A percentile compares a stretch with the other conserved stretches of the same genome.
These are phyloP conservation scores for Lasiodiplodia citricola DNA, from an alignment of 2,329 filamentous ascomycete species.

Conservation along the genomic window DNA sequence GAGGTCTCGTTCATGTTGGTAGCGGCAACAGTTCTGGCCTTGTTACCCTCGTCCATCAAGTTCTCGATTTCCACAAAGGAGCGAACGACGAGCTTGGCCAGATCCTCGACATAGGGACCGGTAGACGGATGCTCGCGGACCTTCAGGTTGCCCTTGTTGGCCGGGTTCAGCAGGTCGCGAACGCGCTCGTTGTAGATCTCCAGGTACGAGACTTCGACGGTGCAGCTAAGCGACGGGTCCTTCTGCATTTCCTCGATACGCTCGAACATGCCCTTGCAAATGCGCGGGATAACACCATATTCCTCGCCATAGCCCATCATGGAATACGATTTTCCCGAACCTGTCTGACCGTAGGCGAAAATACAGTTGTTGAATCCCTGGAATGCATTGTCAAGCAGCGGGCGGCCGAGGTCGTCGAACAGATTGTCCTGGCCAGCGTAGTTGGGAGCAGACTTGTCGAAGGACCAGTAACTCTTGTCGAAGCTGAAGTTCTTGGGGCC, in stretches of 20 bases:
- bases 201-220: constrained; percentile 96
- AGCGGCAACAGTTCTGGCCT: constrained; percentile 94
- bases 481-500: constrained; percentile 90
- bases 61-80: constrained; percentile 96
- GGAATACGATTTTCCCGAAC: constrained; percentile 97
- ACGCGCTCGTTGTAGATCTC: constrained; percentile 99
- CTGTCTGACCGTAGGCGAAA: constrained; percentile 97
- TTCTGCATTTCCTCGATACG: constrained; percentile 74
- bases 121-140: constrained; percentile 97
- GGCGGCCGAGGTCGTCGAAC: constrained; percentile 85
- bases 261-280: constrained; percentile 97
- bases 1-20: constrained; percentile 99
- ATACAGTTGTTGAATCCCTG: constrained; percentile 99
- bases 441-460: constrained; percentile 77
- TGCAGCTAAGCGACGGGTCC: constrained; percentile 82
- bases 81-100: constrained; percentile 91
- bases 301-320: constrained; percentile 99
- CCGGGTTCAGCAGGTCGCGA: constrained; percentile 90
- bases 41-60: constrained; percentile 99
- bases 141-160: constrained; percentile 94
- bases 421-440: constrained; percentile 91
- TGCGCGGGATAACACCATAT: constrained; percentile 91
- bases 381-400: constrained; percentile 96
- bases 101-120: constrained; percentile 95
- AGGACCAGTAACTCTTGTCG: constrained; percentile 98